Evolutionary conservation across 495 filamentous ascomycete species (phyloP).

Genomic region (Neurospora sp.): DNA sequence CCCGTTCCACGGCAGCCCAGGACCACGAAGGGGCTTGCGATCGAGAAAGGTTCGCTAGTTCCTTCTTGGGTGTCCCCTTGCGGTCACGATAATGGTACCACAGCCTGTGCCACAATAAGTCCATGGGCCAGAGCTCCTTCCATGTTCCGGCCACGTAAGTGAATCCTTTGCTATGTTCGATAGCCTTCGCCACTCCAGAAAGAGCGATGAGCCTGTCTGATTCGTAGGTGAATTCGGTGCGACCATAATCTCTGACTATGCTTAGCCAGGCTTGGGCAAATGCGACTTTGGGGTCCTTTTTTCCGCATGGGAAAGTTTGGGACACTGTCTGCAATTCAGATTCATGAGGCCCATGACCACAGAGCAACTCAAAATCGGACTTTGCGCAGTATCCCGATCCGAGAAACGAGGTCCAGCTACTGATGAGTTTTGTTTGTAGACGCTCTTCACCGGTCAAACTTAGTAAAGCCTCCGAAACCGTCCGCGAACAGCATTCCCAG

Average conservation of each 20-base stretch:
- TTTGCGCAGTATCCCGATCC: too few relatives aligned
- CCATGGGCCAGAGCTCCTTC: slow-evolving; percentile 1
- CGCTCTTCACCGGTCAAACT: too few relatives aligned
- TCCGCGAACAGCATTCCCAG: not conserved
- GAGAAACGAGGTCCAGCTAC: too few relatives aligned
- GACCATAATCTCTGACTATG: not conserved
- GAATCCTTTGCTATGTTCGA: slow-evolving; percentile 1
- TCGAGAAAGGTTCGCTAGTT: not conserved
- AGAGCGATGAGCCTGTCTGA: slow-evolving; percentile 13
- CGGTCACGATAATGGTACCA: too few relatives aligned
- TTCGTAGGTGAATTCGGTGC: slow-evolving; percentile 6
- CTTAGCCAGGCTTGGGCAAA: not conserved
- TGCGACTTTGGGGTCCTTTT: accelerated
- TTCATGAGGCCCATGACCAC: too few relatives aligned
- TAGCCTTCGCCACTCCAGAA: slow-evolving; percentile 8
- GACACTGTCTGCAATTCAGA: too few relatives aligned
- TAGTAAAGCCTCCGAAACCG: not conserved
- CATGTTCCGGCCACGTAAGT: slow-evolving; percentile 12
- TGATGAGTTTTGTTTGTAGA: too few relatives aligned
- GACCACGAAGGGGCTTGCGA: not conserved
- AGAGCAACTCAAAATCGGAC: too few relatives aligned
- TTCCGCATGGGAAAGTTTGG: too few relatives aligned
- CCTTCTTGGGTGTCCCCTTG: not conserved
- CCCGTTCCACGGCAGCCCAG: too few relatives aligned
- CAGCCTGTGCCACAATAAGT: slow-evolving; percentile 4